Percentiles rank a stretch among this genome's conserved stretches.
Conservation (phyloP, 1,284 basidiomycete genomes). For the Volvariella volvacea region DNA sequence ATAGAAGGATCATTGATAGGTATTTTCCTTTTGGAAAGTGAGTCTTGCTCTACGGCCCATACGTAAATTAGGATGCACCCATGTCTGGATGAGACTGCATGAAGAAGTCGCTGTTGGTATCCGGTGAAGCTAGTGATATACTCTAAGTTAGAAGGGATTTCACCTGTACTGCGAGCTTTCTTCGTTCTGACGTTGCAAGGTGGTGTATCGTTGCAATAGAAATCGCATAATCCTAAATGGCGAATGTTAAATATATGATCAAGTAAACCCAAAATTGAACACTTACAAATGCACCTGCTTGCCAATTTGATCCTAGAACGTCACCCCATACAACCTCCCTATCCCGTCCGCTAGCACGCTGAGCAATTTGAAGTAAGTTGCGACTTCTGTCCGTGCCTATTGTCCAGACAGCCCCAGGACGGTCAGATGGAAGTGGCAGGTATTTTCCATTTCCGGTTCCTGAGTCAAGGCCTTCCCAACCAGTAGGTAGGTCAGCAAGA, state of each 20-base stretch:
- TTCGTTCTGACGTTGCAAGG: constrained; percentile 70
- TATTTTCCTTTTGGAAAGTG: constrained; percentile 67
- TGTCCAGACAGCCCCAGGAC: constrained; percentile 57
- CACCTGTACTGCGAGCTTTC: constrained; percentile 71
- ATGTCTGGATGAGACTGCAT: constrained; percentile 53
- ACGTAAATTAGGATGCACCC: constrained; percentile 91
- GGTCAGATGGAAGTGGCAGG: constrained; percentile 60
- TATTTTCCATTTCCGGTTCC: constrained; percentile 99
- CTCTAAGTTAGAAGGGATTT: not conserved
- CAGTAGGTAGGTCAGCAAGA: constrained; percentile 65
- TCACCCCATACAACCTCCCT: constrained; percentile 78
- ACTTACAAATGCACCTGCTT: constrained; percentile 72
- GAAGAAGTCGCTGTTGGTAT: constrained; percentile 50
- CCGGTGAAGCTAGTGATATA: constrained; percentile 4
- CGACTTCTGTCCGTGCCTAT: constrained; percentile 80
- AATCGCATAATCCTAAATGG: constrained; percentile 80
- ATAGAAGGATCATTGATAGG: constrained; percentile 31
- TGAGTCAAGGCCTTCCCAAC: constrained; percentile 86
- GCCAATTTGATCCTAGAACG: constrained; percentile 65
- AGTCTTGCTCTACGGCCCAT: constrained; percentile 97
- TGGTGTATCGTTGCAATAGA: constrained; percentile 96
- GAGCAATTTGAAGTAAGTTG: constrained; percentile 75
- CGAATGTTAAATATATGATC: constrained; percentile 2
- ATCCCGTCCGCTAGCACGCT: constrained; percentile 42
- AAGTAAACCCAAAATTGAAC: not conserved